Evolutionary conservation across 1,284 basidiomycete genomes (phyloP), one percentile per base, ranked within the genome.

Genomic region (Ceratobasidium sp.): DNA sequence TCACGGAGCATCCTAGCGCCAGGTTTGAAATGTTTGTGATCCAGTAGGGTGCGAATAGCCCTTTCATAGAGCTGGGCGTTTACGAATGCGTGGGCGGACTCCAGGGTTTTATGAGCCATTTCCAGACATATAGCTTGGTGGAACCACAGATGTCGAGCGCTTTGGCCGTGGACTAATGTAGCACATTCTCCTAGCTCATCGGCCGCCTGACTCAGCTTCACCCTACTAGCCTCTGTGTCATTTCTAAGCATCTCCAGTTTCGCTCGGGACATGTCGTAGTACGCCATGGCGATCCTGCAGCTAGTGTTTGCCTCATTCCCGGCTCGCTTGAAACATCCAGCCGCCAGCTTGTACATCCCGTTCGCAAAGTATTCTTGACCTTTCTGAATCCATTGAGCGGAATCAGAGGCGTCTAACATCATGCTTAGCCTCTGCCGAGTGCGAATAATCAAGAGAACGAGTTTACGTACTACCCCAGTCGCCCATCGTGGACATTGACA

Each of bases 361-460:
- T 64, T 74, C 7, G 71, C 26, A 54, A 74, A 74, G n/a, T 53
- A 64, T n/a, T 64, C 71, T 31, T 53, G 58, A 20, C 71, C 71
- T 31, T 53, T 63, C 23, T 51, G 5, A 53, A 39, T 53, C 71
- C 71, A 74, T 42, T 73, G 66, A 17, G 33, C 15, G 1, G 49
- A 15, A n/a, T 17, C 26, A n/a, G 49, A 53, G 15, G 6, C 31
- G 4, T 15, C n/a, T 45, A 23, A n/a, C 20, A 5, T 23, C 56
- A 33, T n/a, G 26, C 13, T 13, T 23, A 23, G 7, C 2, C 13
- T 10, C 39, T 45, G 51, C 8, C 4, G 17, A 7, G 13, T 37
- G 11, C 1, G 35, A 15, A 8, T 33, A 17, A 17, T 23, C 17
- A 54, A 54, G 35, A 17, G 33, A 42, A 23, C n/a, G 20, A 8